phyloP scores from a whole-genome alignment of 2,329 filamentous ascomycete species.

The Nemania abortiva region DNA sequence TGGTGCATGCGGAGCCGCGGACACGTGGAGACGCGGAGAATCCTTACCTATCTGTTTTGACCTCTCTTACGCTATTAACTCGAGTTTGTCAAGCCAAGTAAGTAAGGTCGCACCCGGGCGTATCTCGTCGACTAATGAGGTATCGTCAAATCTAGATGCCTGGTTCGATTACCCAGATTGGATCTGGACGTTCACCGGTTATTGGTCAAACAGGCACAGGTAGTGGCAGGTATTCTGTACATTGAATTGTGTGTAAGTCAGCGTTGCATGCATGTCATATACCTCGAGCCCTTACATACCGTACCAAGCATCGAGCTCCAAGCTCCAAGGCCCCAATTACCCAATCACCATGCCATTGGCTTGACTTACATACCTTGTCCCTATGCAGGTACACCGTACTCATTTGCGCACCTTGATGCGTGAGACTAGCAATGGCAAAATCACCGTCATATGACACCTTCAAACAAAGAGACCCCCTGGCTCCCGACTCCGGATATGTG shows the following conservation, averaged over 20 bases:
- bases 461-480: constrained; percentile 10
- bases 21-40: constrained; percentile 6
- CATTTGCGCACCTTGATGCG: constrained; percentile 9
- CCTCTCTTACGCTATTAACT: neutral
- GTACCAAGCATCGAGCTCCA: neutral
- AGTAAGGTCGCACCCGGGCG: constrained; percentile 18
- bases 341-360: constrained; percentile 2
- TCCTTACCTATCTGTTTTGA: neutral
- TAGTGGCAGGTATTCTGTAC: no score
- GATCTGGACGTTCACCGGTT: neutral
- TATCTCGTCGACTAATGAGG: neutral
- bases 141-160: neutral
- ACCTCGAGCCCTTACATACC: neutral
- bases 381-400: constrained; percentile 10
- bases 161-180: constrained; percentile 2
- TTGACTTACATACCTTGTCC: constrained; percentile 3
- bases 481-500: constrained; percentile 1
- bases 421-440: constrained; percentile 21
- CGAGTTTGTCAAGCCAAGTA: constrained; percentile 17
- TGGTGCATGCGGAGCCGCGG: constrained; percentile 10
- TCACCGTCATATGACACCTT: constrained; percentile 24
- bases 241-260: constrained; percentile 25
- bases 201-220: no score
- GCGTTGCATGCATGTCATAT: constrained; percentile 21
- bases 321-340: neutral